A percentile compares a stretch with the other conserved stretches of the same genome.
Conservation (phyloP, 2,329 filamentous ascomycete genomes). For the Colletotrichum sp. region DNA sequence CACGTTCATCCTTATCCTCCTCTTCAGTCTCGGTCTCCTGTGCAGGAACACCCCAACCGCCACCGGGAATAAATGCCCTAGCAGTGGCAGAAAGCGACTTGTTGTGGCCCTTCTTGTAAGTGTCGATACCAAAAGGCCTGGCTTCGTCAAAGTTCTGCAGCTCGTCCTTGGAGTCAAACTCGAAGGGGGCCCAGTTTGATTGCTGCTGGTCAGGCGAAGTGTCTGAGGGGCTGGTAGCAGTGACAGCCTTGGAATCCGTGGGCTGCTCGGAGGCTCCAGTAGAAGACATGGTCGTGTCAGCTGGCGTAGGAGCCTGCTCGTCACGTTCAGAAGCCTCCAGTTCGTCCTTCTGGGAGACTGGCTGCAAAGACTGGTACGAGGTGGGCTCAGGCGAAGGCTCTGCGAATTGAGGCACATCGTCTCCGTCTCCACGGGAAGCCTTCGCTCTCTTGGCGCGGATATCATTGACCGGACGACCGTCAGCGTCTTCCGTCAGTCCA, state of each 20-base stretch:
- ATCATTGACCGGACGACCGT: slow-evolving; percentile 66
- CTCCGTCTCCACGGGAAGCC: slow-evolving; percentile 67
- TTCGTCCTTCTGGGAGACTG: neutral
- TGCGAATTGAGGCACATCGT: slow-evolving; percentile 79
- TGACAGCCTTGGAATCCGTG: slow-evolving; percentile 56
- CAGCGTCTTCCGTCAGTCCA: slow-evolving; percentile 52
- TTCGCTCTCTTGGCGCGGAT: slow-evolving; percentile 79
- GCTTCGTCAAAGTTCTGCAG: slow-evolving; percentile 58
- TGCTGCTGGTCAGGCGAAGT: slow-evolving; percentile 54
- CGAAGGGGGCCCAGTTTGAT: slow-evolving; percentile 65
- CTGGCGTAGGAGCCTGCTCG: slow-evolving; percentile 48
- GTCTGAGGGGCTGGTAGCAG: slow-evolving; percentile 55
- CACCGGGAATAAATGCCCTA: slow-evolving; percentile 67
- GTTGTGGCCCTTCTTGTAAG: slow-evolving; percentile 48
- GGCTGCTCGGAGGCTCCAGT: slow-evolving; percentile 54
- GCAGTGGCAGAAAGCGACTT: slow-evolving; percentile 74
- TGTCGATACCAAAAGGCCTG: slow-evolving; percentile 51
- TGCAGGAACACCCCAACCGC: slow-evolving; percentile 1
- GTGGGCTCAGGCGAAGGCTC: slow-evolving; percentile 42
- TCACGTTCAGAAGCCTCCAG: slow-evolving; percentile 24
- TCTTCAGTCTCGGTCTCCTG: slow-evolving; percentile 21
- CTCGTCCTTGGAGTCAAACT: slow-evolving; percentile 58
- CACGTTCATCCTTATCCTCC: slow-evolving; percentile 23
- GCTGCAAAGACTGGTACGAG: slow-evolving; percentile 12
- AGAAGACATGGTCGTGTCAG: slow-evolving; percentile 60